Base-by-base conservation (phyloP, 2,329 filamentous ascomycete species). In the Nigrospora oryzae region DNA sequence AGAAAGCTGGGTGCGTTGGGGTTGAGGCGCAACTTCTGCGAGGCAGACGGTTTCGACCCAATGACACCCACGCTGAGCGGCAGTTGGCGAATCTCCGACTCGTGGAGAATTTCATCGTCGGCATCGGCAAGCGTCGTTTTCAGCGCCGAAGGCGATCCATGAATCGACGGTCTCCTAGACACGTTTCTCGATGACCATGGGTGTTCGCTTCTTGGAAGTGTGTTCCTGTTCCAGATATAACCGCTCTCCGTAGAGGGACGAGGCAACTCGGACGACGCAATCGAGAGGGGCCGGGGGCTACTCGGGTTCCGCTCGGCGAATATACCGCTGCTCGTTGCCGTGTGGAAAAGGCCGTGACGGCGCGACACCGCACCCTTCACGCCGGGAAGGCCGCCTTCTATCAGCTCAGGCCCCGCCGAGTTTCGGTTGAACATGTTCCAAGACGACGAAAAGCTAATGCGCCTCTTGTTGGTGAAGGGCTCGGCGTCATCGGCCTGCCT, bases 1-100 rank as follows among this genome's bases (percentile, higher is more conserved):
- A 85, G 91, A 61, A 97, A 97, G 1, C 85, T 87, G 10, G 90
- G 90, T 0, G 91, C 93, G 7, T 87, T 79, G 8, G 93, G 93
- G 56, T 98, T 97, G 28, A 97, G 74, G 56, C 64, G 82, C 68
- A 56, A 72, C 70, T 39, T 71, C 69, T 62, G 70, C 35, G 65
- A 54, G 7, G 60, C 62, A 5, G 68, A 66, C 2, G 85, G 88
- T 3, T 83, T 81, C 39, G 88, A 94, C 19, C 91, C 91, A 52
- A 97, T 96, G 1, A 84, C 75, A 17, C 81, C 80, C 3, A 84
- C 75, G 44, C 74, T 77, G 6, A 76, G 74, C 12, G 74, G 72
- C 1, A 71, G 71, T 42, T 77, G 68, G 2, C 75, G 61, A 12
- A 78, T 58, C 33, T 76, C 79, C 3, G 74, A 64, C n/a, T 77